Evolutionary conservation across 331 rosid species (phyloP), one percentile per base, ranked within the genome.

Genomic region (Erythrophleum ivorense): DNA sequence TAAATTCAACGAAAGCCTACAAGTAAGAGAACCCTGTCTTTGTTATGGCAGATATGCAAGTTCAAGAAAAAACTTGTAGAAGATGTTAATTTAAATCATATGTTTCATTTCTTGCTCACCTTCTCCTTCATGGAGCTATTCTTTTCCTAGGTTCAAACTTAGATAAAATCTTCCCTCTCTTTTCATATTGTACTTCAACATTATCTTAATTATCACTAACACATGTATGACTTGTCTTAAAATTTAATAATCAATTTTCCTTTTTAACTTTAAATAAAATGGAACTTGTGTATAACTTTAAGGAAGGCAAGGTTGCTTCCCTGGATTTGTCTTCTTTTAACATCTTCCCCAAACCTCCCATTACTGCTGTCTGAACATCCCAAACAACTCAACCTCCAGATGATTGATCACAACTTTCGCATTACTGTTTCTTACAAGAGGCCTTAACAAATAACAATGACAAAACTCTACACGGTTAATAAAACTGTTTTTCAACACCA

Each of bases 31-130:
- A 52, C 33, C 31, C 13, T 49, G 29, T 38, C 11, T 53, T 75
- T 55, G 53, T 66, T 57, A 36, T 46, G 49, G 41, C 33, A 71
- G 21, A 63, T 62, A 29, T 18, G 62, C 36, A 63, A 83, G 46
- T 62, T 49, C 5, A 21, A n/a, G 29, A 58, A 70, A 81, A 74
- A 53, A 73, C 52, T 11, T 31, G 5, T 34, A 41, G n/a, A 41
- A 43, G 58, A 45, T 34, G 50, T 14, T 31, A 8, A 6, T 13
- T 55, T 57, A 18, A 19, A 52, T 52, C 5, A 52, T 16, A 66
- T 31, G 52, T 75, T 55, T 75, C 52, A 66, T 75, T 67, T 55
- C 81, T 68, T 54, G 54, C 46, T 66, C 63, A n/a, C 62, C 62
- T 49, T 6, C 66, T 12, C 52, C 40, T 62, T 62, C 78, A 60